Conservation (phyloP, 2,329 filamentous ascomycete species). For the Thielaviopsis cerberus region DNA sequence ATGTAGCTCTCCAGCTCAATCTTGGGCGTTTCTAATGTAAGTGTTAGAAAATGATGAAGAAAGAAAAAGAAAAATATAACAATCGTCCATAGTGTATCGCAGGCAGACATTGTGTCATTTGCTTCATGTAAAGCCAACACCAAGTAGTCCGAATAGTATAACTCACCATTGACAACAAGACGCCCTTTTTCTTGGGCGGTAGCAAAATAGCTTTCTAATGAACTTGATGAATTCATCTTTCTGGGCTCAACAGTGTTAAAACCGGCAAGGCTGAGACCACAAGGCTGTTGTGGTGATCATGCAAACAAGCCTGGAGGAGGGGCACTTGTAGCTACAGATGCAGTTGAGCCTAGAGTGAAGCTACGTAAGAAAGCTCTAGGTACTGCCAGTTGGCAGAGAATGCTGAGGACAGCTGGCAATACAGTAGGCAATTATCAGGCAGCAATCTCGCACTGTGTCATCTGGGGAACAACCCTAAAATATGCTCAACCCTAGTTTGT, state of each 20-base stretch:
- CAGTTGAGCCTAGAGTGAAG: neutral
- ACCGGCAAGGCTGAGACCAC: neutral
- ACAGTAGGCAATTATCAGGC: neutral
- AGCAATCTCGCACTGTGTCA: neutral
- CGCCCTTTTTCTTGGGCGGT: conserved; percentile 28
- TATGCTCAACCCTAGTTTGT: too few relatives aligned
- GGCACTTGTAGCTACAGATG: neutral
- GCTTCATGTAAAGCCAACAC: neutral
- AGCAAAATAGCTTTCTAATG: conserved; percentile 23
- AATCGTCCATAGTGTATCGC: neutral
- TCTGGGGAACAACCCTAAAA: neutral
- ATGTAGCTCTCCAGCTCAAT: conserved; percentile 86
- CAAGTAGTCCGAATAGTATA: neutral
- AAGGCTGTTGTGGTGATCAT: neutral
- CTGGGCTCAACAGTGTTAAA: neutral
- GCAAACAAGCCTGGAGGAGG: neutral
- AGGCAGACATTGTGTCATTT: neutral
- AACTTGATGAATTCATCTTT: neutral
- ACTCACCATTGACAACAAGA: conserved; percentile 29
- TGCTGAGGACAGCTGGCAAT: neutral
- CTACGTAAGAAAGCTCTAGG: neutral
- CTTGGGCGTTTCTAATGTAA: conserved; percentile 50
- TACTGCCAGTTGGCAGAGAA: neutral
- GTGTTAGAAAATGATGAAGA: conserved; percentile 4
- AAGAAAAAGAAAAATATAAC: too few relatives aligned